Evolutionary conservation across 2,329 filamentous ascomycete species (phyloP).

Genomic region (Ophiostoma ulmi): DNA sequence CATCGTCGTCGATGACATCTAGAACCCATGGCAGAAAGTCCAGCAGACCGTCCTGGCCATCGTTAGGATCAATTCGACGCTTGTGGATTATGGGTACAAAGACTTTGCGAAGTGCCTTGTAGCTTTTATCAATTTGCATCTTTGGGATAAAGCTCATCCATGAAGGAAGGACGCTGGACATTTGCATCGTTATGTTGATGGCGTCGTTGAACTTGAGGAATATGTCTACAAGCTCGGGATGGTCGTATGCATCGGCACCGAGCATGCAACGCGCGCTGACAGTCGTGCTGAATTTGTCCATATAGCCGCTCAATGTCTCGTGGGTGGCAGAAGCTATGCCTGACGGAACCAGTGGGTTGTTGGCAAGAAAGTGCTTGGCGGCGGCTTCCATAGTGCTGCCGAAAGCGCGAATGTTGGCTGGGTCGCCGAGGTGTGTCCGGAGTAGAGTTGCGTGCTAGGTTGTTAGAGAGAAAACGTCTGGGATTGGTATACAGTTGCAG

Average conservation of each 20-base stretch:
- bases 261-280: slow-evolving; percentile 24
- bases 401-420: slow-evolving; percentile 16
- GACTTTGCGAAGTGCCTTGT: slow-evolving; percentile 19
- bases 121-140: slow-evolving; percentile 20
- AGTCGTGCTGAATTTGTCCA: slow-evolving; percentile 22
- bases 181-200: slow-evolving; percentile 20
- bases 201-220: slow-evolving; percentile 21
- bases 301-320: slow-evolving; percentile 15
- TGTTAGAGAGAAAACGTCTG: not conserved
- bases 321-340: not conserved
- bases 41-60: slow-evolving; percentile 18
- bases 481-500: not conserved
- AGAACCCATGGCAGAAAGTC: slow-evolving; percentile 24
- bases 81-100: slow-evolving; percentile 22
- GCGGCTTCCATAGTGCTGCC: slow-evolving; percentile 18
- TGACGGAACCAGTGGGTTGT: slow-evolving; percentile 12
- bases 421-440: slow-evolving; percentile 21
- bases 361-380: slow-evolving; percentile 17
- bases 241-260: slow-evolving; percentile 18
- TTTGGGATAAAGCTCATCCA: slow-evolving; percentile 18
- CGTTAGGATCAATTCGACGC: slow-evolving; percentile 11
- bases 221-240: slow-evolving; percentile 22
- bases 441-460: slow-evolving; percentile 19
- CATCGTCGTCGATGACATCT: slow-evolving; percentile 21
- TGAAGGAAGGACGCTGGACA: slow-evolving; percentile 18